Evolutionary conservation across 2,329 filamentous ascomycete species (phyloP).

Genomic region (Fusarium succisae): DNA sequence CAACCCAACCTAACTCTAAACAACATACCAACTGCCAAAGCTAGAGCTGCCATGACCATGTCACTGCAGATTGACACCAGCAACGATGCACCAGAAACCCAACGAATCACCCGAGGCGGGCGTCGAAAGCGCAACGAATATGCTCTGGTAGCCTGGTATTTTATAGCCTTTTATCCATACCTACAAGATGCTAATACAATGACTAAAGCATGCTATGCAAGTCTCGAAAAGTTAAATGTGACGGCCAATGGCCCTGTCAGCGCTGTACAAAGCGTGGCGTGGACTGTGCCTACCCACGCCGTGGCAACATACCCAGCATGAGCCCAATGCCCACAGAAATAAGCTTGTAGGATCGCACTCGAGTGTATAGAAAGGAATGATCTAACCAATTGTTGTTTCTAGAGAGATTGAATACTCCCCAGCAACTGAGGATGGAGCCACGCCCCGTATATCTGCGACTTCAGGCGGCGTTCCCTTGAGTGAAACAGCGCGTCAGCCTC

Average conservation of each 20-base stretch:
- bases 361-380: too few species aligned
- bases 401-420: not conserved
- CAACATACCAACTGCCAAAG: not conserved
- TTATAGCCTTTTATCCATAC: rapidly evolving
- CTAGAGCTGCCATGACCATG: not conserved
- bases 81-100: not conserved
- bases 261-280: not conserved
- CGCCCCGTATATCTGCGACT: not conserved
- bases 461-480: rapidly evolving
- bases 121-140: not conserved
- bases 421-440: not conserved
- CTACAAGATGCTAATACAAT: not conserved
- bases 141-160: not conserved
- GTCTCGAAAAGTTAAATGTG: not conserved
- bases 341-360: not conserved
- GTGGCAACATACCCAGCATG: not conserved
- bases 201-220: not conserved
- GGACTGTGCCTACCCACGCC: not conserved
- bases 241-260: not conserved
- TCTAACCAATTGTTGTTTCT: rapidly evolving
- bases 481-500: rapidly evolving
- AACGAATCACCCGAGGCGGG: not conserved
- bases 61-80: rapidly evolving
- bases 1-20: not conserved
- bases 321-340: not conserved